Evolutionary conservation across 2,329 filamentous ascomycete genomes (phyloP), one percentile per base, ranked within the genome.

Genomic region (Apiospora hydei): DNA sequence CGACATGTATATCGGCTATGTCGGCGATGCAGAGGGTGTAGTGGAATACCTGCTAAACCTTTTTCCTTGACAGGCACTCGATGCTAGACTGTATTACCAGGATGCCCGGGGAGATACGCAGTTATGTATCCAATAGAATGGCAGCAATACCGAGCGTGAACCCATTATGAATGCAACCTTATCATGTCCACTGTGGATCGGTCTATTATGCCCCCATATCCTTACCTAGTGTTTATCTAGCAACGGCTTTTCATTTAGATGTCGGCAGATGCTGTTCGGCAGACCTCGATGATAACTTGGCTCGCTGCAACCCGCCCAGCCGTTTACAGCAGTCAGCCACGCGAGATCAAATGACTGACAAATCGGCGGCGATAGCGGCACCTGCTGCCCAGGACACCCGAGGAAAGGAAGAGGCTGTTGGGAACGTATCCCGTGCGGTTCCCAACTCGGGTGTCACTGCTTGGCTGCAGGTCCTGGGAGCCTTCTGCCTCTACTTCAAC

Each of bases 401-500:
- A 16, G 30, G 8, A 26, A 26, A 61, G 5, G 53, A 61, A 26
- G 34, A 61, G 26, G 30, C 53, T 5, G 16, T 4, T 4, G 16
- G 16, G 14, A 61, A 26, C 14, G 5, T 26, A 61, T 41, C 66
- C 41, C 41, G 21, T 3, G n/a, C 44, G 13, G n/a, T 24, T n/a
- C 76, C 76, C 24, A 75, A 80, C 64, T 76, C 77, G 6, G 84
- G 84, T 4, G 38, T 82, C 18, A 73, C 73, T 21, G 80, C 84
- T 69, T 87, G 85, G 85, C 77, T 83, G 41, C 85, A 87, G 75
- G 84, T 86, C 8, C 49, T 84, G 13, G 84, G 83, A 1, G 82
- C 84, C 1, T 85, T 83, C 71, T 82, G 85, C 64, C 74, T 85
- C 13, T 85, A 85, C 73, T 85, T 87, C 73, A 85, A 86, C 73